Percentiles rank a stretch among this genome's conserved stretches.
These are phyloP conservation scores for Cynara cardunculus DNA, from an alignment of 129 eudicot genomes.

Conservation along the genomic window DNA sequence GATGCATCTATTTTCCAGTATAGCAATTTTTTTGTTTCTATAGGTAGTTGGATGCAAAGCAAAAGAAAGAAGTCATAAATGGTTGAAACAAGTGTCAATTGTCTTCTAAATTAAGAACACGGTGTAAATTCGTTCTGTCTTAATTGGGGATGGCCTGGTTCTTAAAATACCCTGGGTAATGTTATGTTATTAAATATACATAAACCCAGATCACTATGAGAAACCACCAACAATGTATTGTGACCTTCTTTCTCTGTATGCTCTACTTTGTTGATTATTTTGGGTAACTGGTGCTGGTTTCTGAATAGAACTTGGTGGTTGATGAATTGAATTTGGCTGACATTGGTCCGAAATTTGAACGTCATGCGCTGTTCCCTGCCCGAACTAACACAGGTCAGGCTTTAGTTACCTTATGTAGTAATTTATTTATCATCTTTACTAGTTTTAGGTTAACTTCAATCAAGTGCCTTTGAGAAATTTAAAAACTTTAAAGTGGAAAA, in stretches of 20 bases:
- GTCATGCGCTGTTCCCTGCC: conserved; percentile 85
- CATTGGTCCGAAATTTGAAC: conserved; percentile 89
- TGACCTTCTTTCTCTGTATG: neutral
- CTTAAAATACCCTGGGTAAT: neutral
- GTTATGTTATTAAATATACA: neutral
- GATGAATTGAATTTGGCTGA: conserved; percentile 86
- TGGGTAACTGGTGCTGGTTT: conserved; percentile 15
- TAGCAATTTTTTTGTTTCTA: neutral
- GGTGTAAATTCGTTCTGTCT: neutral
- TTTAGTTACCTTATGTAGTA: neutral
- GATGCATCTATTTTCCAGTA: neutral
- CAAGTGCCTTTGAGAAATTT: neutral
- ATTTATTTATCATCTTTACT: neutral
- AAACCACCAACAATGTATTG: neutral
- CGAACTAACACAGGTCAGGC: conserved; percentile 94
- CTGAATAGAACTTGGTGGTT: conserved; percentile 73
- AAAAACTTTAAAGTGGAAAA: neutral
- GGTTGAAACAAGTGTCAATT: neutral
- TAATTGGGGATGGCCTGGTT: neutral
- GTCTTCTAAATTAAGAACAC: neutral
- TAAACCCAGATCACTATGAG: neutral
- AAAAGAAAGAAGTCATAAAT: neutral
- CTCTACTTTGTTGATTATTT: neutral
- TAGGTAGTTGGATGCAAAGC: neutral
- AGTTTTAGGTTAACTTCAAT: neutral